Conservation (phyloP, 2,329 filamentous ascomycete genomes). For the Botrytis galanthina region DNA sequence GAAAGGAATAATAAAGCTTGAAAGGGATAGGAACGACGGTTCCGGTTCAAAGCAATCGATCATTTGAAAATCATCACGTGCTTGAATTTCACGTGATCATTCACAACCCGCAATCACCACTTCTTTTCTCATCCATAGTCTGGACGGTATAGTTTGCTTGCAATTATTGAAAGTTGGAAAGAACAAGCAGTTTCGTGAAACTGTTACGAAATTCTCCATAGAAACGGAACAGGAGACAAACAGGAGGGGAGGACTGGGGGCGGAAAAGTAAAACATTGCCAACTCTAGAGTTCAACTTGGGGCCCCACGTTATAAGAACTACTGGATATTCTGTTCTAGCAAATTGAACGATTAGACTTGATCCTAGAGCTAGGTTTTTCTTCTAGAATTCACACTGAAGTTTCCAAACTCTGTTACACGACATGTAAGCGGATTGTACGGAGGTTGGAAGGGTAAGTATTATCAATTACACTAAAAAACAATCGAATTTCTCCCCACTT, state of each 20-base stretch:
- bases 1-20: neutral
- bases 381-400: neutral
- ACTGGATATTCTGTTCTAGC: neutral
- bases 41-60: neutral
- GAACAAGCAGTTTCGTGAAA: neutral
- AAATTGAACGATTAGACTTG: neutral
- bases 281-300: neutral
- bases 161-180: neutral
- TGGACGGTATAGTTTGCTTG: neutral
- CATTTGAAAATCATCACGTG: neutral
- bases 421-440: neutral
- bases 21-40: neutral
- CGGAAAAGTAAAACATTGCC: neutral
- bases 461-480: too few relatives aligned
- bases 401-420: neutral
- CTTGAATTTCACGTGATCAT: accelerated
- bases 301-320: neutral
- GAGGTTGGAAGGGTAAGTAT: too few relatives aligned
- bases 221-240: neutral
- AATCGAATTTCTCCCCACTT: too few relatives aligned
- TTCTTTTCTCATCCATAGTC: neutral
- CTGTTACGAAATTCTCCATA: neutral
- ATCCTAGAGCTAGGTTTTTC: neutral
- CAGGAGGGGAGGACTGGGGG: neutral
- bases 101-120: neutral